These are phyloP conservation scores for Podila horticola DNA, from an alignment of 192 early-diverging fungal species.

Conservation along the genomic window DNA sequence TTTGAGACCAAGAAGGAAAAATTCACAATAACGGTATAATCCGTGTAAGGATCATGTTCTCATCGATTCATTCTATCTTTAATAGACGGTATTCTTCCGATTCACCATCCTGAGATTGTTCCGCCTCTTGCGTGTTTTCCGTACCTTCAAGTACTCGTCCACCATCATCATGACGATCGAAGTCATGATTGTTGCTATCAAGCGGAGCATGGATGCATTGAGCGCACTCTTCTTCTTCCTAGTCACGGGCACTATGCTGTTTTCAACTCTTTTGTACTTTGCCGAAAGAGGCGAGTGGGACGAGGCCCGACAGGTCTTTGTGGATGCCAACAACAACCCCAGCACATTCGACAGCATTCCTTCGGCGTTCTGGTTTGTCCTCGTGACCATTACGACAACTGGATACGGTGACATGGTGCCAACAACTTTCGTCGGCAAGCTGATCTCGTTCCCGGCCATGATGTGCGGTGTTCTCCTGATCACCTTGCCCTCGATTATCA, in stretches of 20 bases:
- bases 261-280: conserved; percentile 80
- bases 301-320: conserved; percentile 65
- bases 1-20: not conserved
- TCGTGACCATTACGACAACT: conserved; percentile 82
- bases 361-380: conserved; percentile 77
- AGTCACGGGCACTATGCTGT: conserved; percentile 72
- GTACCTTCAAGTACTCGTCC: conserved; percentile 83
- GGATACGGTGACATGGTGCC: conserved; percentile 83
- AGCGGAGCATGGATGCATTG: conserved; percentile 75
- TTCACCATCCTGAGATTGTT: conserved; percentile 81
- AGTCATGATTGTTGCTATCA: conserved; percentile 80
- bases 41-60: not conserved
- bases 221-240: conserved; percentile 77
- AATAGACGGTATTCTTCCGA: conserved; percentile 69
- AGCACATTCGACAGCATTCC: conserved; percentile 80
- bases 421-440: conserved; percentile 77
- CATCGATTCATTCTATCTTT: not conserved
- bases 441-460: conserved; percentile 82
- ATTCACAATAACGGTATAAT: not conserved
- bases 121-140: conserved; percentile 78
- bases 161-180: conserved; percentile 83
- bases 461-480: conserved; percentile 81
- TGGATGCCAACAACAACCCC: conserved; percentile 69
- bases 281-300: conserved; percentile 79
- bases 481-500: conserved; percentile 83